Conservation (phyloP, 1,139 yeast genomes). For the Yamadazyma sp. region DNA sequence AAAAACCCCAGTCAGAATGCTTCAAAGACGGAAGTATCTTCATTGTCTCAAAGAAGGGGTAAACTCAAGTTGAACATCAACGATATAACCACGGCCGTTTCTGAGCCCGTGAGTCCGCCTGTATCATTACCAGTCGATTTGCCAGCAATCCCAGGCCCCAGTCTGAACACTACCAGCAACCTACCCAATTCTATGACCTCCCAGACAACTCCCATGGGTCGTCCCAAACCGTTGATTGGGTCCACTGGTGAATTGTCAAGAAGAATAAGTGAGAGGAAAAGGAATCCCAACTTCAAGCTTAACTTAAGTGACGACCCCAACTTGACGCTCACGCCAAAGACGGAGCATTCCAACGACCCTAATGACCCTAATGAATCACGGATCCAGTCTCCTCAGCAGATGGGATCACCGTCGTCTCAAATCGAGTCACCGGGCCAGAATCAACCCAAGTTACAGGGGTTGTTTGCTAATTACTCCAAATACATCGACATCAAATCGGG, state of each 20-base stretch:
- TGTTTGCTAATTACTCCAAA: constrained; percentile 80
- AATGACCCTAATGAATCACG: constrained; percentile 6
- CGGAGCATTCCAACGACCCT: background rate
- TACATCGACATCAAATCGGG: constrained; percentile 92
- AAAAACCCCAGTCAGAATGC: background rate
- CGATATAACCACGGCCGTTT: constrained; percentile 21
- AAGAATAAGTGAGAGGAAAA: constrained; percentile 37
- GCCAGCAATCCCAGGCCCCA: constrained; percentile 4
- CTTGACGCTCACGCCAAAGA: background rate
- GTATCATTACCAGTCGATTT: constrained; percentile 8
- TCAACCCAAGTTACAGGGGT: constrained; percentile 43
- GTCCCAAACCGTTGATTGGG: constrained; percentile 8
- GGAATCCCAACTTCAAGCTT: constrained; percentile 41
- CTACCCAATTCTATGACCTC: background rate
- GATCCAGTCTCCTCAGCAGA: constrained; percentile 2
- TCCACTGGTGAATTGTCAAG: constrained; percentile 39
- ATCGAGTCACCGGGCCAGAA: constrained; percentile 2
- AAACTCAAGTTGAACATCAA: constrained; percentile 51
- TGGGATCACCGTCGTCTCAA: background rate
- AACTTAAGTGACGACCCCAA: constrained; percentile 20
- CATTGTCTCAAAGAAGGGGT: constrained; percentile 61
- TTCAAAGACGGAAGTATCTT: constrained; percentile 13
- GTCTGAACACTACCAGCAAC: background rate
- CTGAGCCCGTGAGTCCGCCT: constrained; percentile 16
- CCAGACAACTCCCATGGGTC: background rate